Evolutionary conservation across 164 flowering plant species (phyloP).

Genomic region (Annona cherimola): DNA sequence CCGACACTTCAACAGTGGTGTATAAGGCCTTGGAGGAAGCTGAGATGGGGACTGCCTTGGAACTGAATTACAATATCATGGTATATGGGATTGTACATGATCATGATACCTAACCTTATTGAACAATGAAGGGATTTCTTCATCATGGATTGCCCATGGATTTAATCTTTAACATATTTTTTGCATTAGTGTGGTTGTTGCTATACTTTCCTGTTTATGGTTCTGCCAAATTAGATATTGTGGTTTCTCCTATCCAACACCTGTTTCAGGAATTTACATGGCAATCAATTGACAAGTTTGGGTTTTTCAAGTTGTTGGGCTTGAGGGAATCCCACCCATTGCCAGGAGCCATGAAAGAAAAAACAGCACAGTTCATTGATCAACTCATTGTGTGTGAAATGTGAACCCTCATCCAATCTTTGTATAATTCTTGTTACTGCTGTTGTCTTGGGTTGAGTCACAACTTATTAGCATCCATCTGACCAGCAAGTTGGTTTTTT

Average conservation of each 20-base stretch:
- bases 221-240: not conserved
- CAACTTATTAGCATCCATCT: not conserved
- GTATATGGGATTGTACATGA: not conserved
- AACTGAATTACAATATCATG: too few species aligned
- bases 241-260: not conserved
- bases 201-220: not conserved
- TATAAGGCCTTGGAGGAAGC: too few species aligned
- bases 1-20: too few species aligned
- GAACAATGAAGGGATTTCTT: not conserved
- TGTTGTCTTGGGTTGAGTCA: not conserved
- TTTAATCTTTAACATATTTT: not conserved
- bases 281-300: not conserved
- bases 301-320: not conserved
- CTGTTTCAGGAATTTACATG: not conserved
- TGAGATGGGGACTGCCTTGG: too few species aligned
- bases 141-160: not conserved
- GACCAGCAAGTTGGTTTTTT: not conserved
- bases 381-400: not conserved
- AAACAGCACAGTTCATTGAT: not conserved
- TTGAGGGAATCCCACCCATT: not conserved
- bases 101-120: not conserved
- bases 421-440: not conserved
- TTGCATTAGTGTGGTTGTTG: not conserved
- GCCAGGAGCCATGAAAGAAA: not conserved
- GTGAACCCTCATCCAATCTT: not conserved